Base-by-base conservation (phyloP, 108 stramenopile species). In the Parietichytrium sp. region DNA sequence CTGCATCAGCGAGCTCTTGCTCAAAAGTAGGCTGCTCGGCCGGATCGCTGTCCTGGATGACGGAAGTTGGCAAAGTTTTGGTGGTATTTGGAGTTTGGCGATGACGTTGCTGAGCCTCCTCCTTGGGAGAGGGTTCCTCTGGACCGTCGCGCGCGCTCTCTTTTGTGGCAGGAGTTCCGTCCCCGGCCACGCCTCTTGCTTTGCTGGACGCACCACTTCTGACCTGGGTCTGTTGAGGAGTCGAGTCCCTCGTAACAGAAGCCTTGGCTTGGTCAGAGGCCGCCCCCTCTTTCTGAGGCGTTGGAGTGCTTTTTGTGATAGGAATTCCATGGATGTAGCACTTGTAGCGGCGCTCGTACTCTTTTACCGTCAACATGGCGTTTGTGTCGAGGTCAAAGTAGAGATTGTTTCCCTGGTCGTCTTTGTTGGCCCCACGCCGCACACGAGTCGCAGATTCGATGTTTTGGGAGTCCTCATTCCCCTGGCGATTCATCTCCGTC, bases 391-490 rank as follows among this genome's bases (percentile, higher is more conserved):
- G 33, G 42, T 72, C 61, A 72, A 72, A 45, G 61, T 72, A 72
- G 23, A 45, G 61, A 10, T 45, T 72, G 15, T 72, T 72, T 16
- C 61, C 38, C 33, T 33, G 45, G 33, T 42, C 38, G 2, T 42
- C 61, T 16, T 72, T 33, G 23, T 33, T 33, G 13, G 61, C 36
- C 42, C 45, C 20, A n/a, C 36, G 36, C 42, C 45, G 29, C 45
- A 72, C 61, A 72, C 45, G 36, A 42, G 61, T 72, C 10, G 61
- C 61, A 23, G 23, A n/a, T 42, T 72, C 61, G 20, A 72, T 72
- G 38, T 47, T 42, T 10, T n/a, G 23, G 6, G 38, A n/a, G 15
- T 72, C 61, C 15, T 10, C 23, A n/a, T 72, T 72, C 23, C 16
- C 45, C 10, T 72, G 18, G 10, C 20, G 10, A 16, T 72, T 33